Evolutionary conservation across 305 asterid species (phyloP).

Genomic region (Fraxinus baroniana): DNA sequence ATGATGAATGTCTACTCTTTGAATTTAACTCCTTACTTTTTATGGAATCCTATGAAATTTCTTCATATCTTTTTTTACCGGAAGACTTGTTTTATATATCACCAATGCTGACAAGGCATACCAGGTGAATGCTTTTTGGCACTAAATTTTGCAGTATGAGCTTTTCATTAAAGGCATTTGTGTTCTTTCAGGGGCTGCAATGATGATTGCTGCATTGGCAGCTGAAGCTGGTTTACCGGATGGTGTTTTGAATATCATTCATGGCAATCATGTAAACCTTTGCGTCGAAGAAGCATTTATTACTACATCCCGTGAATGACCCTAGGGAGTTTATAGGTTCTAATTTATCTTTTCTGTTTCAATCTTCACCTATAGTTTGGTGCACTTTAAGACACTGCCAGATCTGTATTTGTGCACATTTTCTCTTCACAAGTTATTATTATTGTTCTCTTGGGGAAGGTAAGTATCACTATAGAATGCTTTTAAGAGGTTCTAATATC

Average conservation of each 20-base stretch:
- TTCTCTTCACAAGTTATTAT: conserved; percentile 3
- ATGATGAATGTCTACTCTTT: not conserved
- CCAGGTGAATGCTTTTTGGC: not conserved
- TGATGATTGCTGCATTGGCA: conserved; percentile 47
- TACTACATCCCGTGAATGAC: not conserved
- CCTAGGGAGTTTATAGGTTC: not conserved
- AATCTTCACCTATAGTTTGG: not conserved
- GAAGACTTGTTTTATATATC: not conserved
- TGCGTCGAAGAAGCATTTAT: not conserved
- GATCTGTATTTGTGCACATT: conserved; percentile 3
- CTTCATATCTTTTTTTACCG: not conserved
- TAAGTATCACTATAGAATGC: not conserved
- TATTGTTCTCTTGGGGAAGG: not conserved
- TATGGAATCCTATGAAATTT: not conserved
- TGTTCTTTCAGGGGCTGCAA: conserved; percentile 39
- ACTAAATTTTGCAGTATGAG: not conserved
- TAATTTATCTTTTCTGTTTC: not conserved
- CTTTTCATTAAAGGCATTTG: not conserved
- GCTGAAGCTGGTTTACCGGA: conserved; percentile 53
- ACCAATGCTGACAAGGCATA: not conserved
- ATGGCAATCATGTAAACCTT: conserved; percentile 41
- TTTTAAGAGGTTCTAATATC: not conserved
- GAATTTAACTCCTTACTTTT: not conserved
- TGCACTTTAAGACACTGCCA: not conserved
- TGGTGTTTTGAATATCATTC: conserved; percentile 48